phyloP scores from a whole-genome alignment of 768 basidiomycete genomes.

The Boletus sp. region DNA sequence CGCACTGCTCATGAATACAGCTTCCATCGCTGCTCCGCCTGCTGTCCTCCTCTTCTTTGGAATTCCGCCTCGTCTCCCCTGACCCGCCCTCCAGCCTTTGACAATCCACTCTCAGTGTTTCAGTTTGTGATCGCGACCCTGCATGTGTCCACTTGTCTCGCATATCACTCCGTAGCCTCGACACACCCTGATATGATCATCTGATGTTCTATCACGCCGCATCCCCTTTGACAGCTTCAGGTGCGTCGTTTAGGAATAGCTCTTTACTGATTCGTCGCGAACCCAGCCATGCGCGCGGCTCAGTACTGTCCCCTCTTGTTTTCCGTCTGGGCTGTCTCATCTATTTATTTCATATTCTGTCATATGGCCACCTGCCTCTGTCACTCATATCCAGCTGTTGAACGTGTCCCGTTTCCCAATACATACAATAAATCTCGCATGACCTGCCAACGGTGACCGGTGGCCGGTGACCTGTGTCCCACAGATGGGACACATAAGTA shows the following conservation, averaged over 20 bases:
- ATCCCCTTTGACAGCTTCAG: background rate
- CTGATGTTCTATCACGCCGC: background rate
- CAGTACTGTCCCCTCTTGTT: background rate
- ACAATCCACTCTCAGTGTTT: background rate
- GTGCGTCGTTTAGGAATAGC: constrained; percentile 3
- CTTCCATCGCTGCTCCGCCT: background rate
- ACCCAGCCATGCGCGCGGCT: background rate
- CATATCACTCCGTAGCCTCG: background rate
- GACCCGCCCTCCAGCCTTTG: background rate
- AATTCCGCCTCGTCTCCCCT: background rate
- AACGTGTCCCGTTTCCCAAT: background rate
- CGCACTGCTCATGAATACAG: constrained; percentile 5
- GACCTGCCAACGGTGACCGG: background rate
- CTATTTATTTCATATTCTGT: background rate
- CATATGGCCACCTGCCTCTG: background rate
- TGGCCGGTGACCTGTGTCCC: background rate
- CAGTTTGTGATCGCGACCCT: background rate
- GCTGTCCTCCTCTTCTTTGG: constrained; percentile 3
- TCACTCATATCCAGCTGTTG: background rate
- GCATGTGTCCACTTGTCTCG: background rate
- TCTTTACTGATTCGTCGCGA: background rate
- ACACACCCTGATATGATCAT: background rate
- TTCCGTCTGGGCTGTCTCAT: background rate
- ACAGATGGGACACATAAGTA: background rate
- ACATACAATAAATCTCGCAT: background rate